These are phyloP conservation scores for Austroboletus rostrupii DNA, from an alignment of 1,284 basidiomycete genomes.

Conservation along the genomic window DNA sequence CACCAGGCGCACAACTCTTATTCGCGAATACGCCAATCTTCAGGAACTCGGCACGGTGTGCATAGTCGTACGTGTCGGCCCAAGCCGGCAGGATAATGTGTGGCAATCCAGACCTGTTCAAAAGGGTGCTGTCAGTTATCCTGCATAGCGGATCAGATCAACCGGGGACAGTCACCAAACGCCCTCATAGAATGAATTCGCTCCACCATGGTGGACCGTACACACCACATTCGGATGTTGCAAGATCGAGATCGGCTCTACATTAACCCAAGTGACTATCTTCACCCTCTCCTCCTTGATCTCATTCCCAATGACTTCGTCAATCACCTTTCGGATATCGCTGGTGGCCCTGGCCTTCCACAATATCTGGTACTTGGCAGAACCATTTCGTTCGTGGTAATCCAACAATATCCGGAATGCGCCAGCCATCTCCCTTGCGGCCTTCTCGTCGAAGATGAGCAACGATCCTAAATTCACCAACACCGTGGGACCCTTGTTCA, in stretches of 20 bases:
- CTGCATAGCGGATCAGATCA: background rate
- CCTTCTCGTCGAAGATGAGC: background rate
- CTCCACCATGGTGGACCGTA: background rate
- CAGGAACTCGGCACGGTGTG: slow-evolving; percentile 7
- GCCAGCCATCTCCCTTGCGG: background rate
- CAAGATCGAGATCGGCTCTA: background rate
- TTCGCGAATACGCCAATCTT: slow-evolving; percentile 13
- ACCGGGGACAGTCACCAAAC: background rate
- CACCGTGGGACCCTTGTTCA: background rate
- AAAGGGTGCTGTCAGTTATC: background rate
- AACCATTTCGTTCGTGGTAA: background rate
- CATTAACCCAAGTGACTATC: background rate
- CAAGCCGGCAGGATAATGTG: slow-evolving; percentile 14
- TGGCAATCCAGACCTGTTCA: slow-evolving; percentile 6
- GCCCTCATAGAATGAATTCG: background rate
- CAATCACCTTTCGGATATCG: background rate
- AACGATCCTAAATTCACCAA: background rate
- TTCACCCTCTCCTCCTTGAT: background rate
- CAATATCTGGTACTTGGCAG: background rate
- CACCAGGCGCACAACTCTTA: slow-evolving; percentile 4
- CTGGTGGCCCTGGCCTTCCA: background rate
- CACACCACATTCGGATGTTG: background rate
- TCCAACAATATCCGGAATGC: background rate
- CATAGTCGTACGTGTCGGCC: slow-evolving; percentile 18
- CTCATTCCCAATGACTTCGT: background rate